These are phyloP conservation scores for Lathyrus aphaca DNA, from an alignment of 306 rosid genomes.

Conservation along the genomic window DNA sequence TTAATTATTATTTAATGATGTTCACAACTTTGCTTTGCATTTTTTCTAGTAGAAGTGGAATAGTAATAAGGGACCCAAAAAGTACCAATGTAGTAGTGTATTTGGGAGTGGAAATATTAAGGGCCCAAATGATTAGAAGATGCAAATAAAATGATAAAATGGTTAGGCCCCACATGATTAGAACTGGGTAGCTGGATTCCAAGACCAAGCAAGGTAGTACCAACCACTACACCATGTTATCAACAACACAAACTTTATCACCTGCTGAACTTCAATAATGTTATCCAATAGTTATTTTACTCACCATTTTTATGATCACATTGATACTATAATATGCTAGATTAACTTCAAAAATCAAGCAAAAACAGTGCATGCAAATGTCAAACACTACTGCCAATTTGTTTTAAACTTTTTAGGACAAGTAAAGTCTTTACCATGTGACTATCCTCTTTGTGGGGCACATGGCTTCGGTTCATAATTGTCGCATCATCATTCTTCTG, in stretches of 20 bases:
- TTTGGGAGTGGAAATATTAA: too few species aligned
- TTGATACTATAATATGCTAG: background rate
- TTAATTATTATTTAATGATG: background rate
- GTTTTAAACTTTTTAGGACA: conserved; percentile 36
- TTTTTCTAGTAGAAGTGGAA: conserved; percentile 1
- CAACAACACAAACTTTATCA: background rate
- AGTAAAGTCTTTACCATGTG: conserved; percentile 50
- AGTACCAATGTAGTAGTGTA: too few species aligned
- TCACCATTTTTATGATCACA: background rate
- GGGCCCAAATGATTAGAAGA: conserved; percentile 11
- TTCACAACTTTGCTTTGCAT: background rate
- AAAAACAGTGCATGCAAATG: conserved; percentile 27
- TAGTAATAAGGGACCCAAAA: conserved; percentile 1
- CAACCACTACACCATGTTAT: conserved; percentile 44
- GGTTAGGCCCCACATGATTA: conserved; percentile 45
- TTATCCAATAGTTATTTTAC: background rate
- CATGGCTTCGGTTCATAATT: conserved; percentile 29
- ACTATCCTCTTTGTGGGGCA: conserved; percentile 46
- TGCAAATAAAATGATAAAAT: conserved; percentile 34
- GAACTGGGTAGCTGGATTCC: conserved; percentile 47
- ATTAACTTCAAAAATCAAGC: conserved; percentile 8
- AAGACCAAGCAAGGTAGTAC: conserved; percentile 35
- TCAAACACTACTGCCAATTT: conserved; percentile 33
- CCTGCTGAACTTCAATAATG: conserved; percentile 31
- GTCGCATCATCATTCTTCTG: conserved; percentile 22